These are phyloP conservation scores for Mycena alexandri DNA, from an alignment of 768 basidiomycete species.

Conservation along the genomic window DNA sequence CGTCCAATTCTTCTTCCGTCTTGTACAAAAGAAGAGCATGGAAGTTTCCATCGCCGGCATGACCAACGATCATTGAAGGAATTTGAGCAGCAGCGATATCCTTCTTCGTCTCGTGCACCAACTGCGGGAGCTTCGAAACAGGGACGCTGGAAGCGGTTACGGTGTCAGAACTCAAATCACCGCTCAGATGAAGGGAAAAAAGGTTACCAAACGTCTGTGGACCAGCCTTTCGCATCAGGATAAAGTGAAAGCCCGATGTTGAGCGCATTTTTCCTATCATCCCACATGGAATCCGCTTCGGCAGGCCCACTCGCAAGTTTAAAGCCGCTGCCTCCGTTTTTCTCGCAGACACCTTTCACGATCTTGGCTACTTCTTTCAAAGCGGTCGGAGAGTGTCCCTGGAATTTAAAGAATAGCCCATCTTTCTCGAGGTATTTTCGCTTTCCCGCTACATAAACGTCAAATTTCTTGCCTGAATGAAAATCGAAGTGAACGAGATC, in stretches of 20 bases:
- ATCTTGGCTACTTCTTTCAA: slow-evolving; percentile 73
- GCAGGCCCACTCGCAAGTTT: slow-evolving; percentile 70
- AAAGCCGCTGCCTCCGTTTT: slow-evolving; percentile 78
- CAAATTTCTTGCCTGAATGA: too few relatives aligned
- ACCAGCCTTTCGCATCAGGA: slow-evolving; percentile 70
- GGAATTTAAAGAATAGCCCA: slow-evolving; percentile 90
- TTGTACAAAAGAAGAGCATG: slow-evolving; percentile 68
- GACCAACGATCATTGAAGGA: slow-evolving; percentile 76
- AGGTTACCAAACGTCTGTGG: slow-evolving; percentile 82
- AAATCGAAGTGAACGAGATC: not conserved
- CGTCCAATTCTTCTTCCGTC: slow-evolving; percentile 64
- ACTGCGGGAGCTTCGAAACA: slow-evolving; percentile 71
- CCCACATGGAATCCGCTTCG: slow-evolving; percentile 83
- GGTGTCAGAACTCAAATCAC: not conserved
- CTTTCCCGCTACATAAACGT: slow-evolving; percentile 44
- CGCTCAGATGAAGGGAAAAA: not conserved
- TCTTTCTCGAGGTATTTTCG: slow-evolving; percentile 74
- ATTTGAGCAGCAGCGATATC: slow-evolving; percentile 72
- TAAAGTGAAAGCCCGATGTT: slow-evolving; percentile 68
- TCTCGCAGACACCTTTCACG: slow-evolving; percentile 68
- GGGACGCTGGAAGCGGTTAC: slow-evolving; percentile 58
- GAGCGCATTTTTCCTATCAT: slow-evolving; percentile 76
- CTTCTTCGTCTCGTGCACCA: slow-evolving; percentile 77
- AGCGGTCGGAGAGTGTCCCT: slow-evolving; percentile 72
- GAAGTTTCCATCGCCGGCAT: slow-evolving; percentile 78